phyloP scores from a whole-genome alignment of 2,329 filamentous ascomycete species.

The Aspergillus sergii region DNA sequence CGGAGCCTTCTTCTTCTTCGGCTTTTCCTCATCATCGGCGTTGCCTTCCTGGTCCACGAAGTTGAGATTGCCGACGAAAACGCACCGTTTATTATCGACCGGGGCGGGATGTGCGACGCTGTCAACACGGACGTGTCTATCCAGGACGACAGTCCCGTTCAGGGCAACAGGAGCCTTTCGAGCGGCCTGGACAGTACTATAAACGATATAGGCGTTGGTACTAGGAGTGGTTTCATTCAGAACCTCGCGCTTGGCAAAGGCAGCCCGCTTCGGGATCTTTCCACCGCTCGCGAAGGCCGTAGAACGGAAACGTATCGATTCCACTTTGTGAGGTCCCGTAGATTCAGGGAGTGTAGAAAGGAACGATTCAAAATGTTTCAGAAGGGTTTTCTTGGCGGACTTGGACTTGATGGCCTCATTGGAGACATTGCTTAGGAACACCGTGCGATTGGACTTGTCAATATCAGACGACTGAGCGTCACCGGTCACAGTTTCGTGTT shows the following conservation, averaged over 20 bases:
- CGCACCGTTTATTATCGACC: slow-evolving; percentile 82
- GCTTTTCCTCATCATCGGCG: slow-evolving; percentile 61
- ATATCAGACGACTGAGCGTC: slow-evolving; percentile 57
- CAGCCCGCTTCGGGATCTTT: slow-evolving; percentile 86
- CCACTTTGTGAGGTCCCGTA: slow-evolving; percentile 69
- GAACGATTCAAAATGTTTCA: slow-evolving; percentile 77
- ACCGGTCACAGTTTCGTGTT: slow-evolving; percentile 43
- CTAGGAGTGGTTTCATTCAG: slow-evolving; percentile 91
- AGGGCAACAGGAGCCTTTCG: slow-evolving; percentile 74
- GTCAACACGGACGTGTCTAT: slow-evolving; percentile 87
- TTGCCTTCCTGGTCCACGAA: slow-evolving; percentile 92
- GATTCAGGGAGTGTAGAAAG: slow-evolving; percentile 56
- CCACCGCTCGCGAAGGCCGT: slow-evolving; percentile 74
- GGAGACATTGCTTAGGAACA: slow-evolving; percentile 92
- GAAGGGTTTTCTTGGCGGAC: slow-evolving; percentile 73
- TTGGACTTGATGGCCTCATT: slow-evolving; percentile 81
- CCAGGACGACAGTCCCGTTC: slow-evolving; percentile 82
- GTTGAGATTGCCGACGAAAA: slow-evolving; percentile 94
- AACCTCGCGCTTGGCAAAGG: slow-evolving; percentile 85
- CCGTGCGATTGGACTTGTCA: slow-evolving; percentile 84
- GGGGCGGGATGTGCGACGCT: slow-evolving; percentile 83
- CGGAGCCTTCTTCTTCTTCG: slow-evolving; percentile 72
- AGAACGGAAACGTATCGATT: slow-evolving; percentile 92
- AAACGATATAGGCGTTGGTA: slow-evolving; percentile 93
- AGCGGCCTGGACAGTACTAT: slow-evolving; percentile 73